Percentiles rank a stretch among this genome's conserved stretches.
Conservation (phyloP, 768 basidiomycete genomes). For the Boletus sp. region DNA sequence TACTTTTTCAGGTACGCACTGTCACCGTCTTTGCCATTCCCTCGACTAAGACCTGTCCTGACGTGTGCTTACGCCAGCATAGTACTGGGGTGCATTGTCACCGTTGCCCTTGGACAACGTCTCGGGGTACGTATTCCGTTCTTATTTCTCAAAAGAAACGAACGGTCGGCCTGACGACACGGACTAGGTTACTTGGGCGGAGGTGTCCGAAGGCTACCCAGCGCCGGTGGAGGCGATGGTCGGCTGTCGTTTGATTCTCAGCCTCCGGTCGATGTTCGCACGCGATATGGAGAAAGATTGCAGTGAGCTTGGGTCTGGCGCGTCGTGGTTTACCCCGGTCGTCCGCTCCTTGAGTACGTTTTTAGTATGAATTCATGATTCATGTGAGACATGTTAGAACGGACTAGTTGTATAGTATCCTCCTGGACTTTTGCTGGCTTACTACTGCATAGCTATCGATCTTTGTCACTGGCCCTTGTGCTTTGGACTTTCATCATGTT, state of each 20-base stretch:
- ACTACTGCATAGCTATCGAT: no score
- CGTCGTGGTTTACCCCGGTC: background rate
- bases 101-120: background rate
- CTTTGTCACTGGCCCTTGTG: no score
- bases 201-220: conserved; percentile 6
- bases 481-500: no score
- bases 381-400: no score
- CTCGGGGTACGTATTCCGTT: conserved; percentile 3
- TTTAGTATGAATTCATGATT: no score
- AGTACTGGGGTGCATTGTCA: background rate
- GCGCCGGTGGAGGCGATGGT: background rate
- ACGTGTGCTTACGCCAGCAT: background rate
- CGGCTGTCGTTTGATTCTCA: background rate
- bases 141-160: background rate
- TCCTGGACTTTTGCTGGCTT: no score
- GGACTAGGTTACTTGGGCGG: background rate
- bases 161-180: background rate
- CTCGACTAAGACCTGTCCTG: background rate
- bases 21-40: background rate
- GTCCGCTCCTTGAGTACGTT: background rate
- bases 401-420: no score
- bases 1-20: conserved; percentile 5
- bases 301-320: background rate
- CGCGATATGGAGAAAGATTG: background rate
- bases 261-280: background rate